A percentile compares a stretch with the other conserved stretches of the same genome.
Evolutionary conservation across 73 alveolate genomes (phyloP).

Genomic region (Stentor coeruleus): DNA sequence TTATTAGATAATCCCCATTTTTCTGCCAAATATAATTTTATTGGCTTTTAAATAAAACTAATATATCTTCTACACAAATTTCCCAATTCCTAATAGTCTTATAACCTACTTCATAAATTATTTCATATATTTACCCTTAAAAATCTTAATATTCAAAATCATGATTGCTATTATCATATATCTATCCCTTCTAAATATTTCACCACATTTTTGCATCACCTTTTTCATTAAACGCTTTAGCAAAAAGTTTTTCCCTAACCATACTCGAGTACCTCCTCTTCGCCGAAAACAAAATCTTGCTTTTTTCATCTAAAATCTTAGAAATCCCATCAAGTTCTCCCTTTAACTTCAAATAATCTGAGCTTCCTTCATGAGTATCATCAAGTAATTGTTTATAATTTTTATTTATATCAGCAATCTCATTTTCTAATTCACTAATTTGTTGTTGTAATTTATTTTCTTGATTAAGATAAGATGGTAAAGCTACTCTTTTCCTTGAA

Average conservation of each 20-base stretch:
- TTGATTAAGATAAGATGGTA: constrained; percentile 14
- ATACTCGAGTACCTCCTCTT: neutral
- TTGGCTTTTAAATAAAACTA: too few species aligned
- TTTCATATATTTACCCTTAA: too few species aligned
- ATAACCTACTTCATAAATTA: too few species aligned
- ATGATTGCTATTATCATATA: too few species aligned
- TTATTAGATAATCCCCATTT: too few species aligned
- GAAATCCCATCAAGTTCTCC: constrained; percentile 5
- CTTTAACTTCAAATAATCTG: neutral
- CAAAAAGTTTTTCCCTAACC: constrained; percentile 4
- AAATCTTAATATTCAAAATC: too few species aligned
- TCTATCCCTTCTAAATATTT: too few species aligned
- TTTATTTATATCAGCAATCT: neutral
- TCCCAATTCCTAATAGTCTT: too few species aligned
- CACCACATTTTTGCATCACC: too few species aligned
- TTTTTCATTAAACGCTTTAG: neutral
- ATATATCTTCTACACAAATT: too few species aligned
- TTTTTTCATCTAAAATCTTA: neutral
- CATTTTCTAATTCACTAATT: neutral
- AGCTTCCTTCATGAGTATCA: neutral
- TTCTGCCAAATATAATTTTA: too few species aligned
- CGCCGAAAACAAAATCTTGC: neutral
- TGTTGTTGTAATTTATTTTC: neutral
- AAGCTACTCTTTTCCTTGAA: neutral
- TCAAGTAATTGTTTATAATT: neutral